Percentiles rank a stretch among this genome's conserved stretches.
Conservation (phyloP, 2,329 filamentous ascomycete species). For the Penicillium sp. region DNA sequence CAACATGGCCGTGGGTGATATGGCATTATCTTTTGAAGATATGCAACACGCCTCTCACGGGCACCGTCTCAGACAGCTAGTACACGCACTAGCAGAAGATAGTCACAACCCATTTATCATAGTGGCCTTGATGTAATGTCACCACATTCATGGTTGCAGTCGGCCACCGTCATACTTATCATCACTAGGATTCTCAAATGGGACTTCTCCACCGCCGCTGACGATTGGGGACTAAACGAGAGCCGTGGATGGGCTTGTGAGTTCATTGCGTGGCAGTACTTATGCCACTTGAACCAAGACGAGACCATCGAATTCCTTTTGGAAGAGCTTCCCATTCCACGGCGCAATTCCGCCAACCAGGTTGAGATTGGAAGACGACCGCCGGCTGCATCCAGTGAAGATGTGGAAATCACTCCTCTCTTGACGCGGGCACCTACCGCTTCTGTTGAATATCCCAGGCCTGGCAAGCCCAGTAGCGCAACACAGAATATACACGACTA, state of each 20-base stretch:
- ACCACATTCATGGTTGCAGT: too few relatives aligned
- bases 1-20: conserved; percentile 35
- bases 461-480: conserved; percentile 28
- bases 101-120: conserved; percentile 43
- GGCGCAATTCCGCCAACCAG: conserved; percentile 15
- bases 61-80: conserved; percentile 36
- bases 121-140: conserved; percentile 45
- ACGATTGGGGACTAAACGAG: conserved; percentile 53
- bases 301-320: conserved; percentile 55
- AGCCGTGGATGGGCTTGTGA: conserved; percentile 55
- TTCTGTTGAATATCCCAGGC: conserved; percentile 25
- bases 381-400: conserved; percentile 9
- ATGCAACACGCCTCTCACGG: conserved; percentile 37
- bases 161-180: too few relatives aligned
- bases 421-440: conserved; percentile 23
- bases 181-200: conserved; percentile 46
- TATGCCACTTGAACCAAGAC: conserved; percentile 50
- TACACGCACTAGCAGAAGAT: conserved; percentile 36
- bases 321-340: conserved; percentile 43
- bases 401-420: conserved; percentile 26
- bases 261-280: conserved; percentile 57
- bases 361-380: conserved; percentile 20
- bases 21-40: conserved; percentile 43
- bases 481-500: conserved; percentile 38
- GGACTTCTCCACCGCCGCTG: conserved; percentile 49